Base-by-base conservation (phyloP, 495 filamentous ascomycete species). In the Rhypophila decipiens region DNA sequence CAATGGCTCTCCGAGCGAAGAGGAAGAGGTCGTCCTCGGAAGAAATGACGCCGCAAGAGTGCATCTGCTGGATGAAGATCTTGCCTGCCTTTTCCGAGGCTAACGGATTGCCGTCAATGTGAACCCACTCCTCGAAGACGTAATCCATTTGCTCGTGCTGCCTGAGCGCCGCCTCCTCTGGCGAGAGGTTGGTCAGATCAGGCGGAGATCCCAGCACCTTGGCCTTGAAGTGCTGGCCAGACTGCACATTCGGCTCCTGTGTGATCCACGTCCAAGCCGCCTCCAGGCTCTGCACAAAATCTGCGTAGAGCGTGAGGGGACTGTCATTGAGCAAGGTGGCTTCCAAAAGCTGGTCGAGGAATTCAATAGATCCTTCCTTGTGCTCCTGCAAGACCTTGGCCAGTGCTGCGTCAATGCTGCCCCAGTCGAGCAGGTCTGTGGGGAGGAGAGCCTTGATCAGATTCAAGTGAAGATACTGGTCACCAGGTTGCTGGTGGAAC, bases 61-160 rank as follows among this genome's bases (percentile, higher is more conserved):
- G 82, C 57, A 96, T 68, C 61, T 96, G 94, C 41, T 84, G 80
- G 31, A 97, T 79, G 66, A 97, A 99, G 2, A 87, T 79, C 7
- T 74, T 66, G 43, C 79, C 73, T 0, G 84, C 76, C 56, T 85
- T 87, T 23, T 89, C 85, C 10, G 79, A 79, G 0, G 82, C 80
- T 50, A 79, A 76, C 9, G 77, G 74, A 40, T 86, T 84, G 63
- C 85, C 80, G 70, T 81, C 89, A 13, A 97, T 76, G 33, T 83
- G 80, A 46, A 89, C 77, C 93, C 93, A 99, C 62, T 97, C 93
- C 9, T 84, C 86, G 61, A 99, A 95, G 35, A 95, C 76, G 58
- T 97, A 97, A 56, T 94, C 86, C 68, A 96, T 80, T 54, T 95
- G 90, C 43, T 91, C 85, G 37, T 79, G 78, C 56, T 81, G 82